Base-by-base conservation (phyloP, 164 flowering plant genomes). In the Cinnamomum micranthum region DNA sequence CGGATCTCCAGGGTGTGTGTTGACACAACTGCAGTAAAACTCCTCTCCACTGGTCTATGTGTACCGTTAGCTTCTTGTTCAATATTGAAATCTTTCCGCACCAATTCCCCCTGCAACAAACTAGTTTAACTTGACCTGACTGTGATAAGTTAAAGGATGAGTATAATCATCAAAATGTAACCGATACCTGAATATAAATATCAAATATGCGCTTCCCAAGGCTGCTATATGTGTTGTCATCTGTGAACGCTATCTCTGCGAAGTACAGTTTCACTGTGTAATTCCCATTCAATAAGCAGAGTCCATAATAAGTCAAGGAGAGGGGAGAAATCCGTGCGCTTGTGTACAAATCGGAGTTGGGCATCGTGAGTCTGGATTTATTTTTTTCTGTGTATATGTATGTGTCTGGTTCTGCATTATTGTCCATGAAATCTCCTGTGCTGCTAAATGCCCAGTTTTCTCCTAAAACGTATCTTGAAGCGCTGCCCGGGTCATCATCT, bases 361-460 rank as follows among this genome's bases (percentile, higher is more conserved):
- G 81, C 66, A 82, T 78, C 2, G 64, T 74, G 71, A 74, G 82
- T 50, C 7, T 24, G 50, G 71, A 72, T 74, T n/a, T 84, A 75
- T 62, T 81, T 33, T 60, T 9, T 47, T 27, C 68, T 41, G 68
- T 75, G 58, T 76, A 86, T n/a, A 62, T 62, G 28, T 77, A 77
- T 27, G 67, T 74, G 72, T 85, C 87, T 65, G 69, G 79, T 71
- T 51, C 76, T 74, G 73, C 65, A 64, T 79, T 58, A 59, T 87
- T 85, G 72, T 90, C 97, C 91, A 90, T 74, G 83, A 88, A 92
- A 79, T 85, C 84, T 6, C 98, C 97, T 6, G 92, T 87, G 85
- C 88, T 89, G 73, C 92, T 91, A 51, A 83, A 81, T 68, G 88
- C 98, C 96, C 98, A 91, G 71, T 76, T 28, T 35, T 33, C n/a